These are phyloP conservation scores for Coemansia sp. DNA, from an alignment of 192 early-diverging fungal genomes.

Conservation along the genomic window DNA sequence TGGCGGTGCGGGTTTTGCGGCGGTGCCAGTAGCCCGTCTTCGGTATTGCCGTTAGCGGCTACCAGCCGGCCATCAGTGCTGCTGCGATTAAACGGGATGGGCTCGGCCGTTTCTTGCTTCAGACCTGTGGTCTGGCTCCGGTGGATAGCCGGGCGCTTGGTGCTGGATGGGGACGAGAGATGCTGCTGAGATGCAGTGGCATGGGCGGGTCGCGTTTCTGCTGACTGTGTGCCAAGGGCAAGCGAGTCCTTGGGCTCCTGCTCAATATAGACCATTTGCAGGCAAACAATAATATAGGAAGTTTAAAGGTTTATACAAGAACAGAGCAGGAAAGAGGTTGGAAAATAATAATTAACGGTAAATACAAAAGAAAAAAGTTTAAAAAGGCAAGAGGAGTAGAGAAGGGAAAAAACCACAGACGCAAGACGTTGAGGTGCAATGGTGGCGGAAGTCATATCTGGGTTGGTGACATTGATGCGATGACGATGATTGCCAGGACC, in stretches of 20 bases:
- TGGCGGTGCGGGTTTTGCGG: slow-evolving; percentile 12
- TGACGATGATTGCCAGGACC: too few relatives aligned
- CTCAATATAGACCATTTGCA: too few relatives aligned
- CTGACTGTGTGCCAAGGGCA: too few relatives aligned
- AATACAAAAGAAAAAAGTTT: not conserved
- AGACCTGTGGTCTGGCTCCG: not conserved
- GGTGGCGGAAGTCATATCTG: slow-evolving; percentile 1
- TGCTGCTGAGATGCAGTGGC: not conserved
- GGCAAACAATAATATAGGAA: too few relatives aligned
- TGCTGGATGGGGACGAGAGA: not conserved
- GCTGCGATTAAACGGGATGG: slow-evolving; percentile 1
- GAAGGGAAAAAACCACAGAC: not conserved
- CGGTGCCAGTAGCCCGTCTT: not conserved
- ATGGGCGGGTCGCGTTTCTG: too few relatives aligned
- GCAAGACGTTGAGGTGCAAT: not conserved
- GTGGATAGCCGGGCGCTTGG: not conserved
- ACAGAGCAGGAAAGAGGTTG: not conserved
- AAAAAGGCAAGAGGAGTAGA: not conserved
- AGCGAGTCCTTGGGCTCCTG: too few relatives aligned
- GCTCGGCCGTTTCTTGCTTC: not conserved
- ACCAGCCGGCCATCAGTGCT: not conserved
- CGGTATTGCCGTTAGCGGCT: not conserved
- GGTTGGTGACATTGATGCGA: not conserved
- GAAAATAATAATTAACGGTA: not conserved
- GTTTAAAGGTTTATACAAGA: not conserved